Base-by-base conservation (phyloP, 495 filamentous ascomycete genomes). In the Cenococcum geophilum region DNA sequence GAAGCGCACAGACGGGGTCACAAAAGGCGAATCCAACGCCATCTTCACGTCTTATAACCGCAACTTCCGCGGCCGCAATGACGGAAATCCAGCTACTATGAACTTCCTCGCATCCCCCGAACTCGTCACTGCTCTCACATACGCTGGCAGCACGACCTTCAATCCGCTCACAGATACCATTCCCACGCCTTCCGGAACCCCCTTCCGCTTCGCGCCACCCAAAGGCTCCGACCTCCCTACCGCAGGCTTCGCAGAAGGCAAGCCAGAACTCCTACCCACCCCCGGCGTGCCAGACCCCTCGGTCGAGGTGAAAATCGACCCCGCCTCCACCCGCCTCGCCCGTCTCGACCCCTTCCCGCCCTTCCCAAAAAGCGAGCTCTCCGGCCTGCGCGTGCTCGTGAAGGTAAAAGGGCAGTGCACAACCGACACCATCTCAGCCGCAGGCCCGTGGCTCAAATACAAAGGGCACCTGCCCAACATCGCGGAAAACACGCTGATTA, bases 401-500 rank as follows among this genome's bases (percentile, higher is more conserved):
- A 97, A 96, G 77, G 87, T 97, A 52, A 87, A 89, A 60, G 93
- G 93, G 58, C 95, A 98, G 75, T 97, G 93, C 82, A 96, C 93
- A 37, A 98, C 93, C 36, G 93, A 98, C 75, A 96, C 93, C 61
- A 98, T 98, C 73, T 97, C 92, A 21, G 93, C 92, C 5, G 93
- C 93, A 2, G 93, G 93, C 5, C 92, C 92, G 3, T 98, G 93
- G 93, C 80, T 98, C 37, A 97, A 97, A 76, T 98, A 96, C 83
- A 97, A 97, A 80, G 93, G 93, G 63, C 93, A 98, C 73, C 83
- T 98, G 35, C 90, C 92, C 72, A 98, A 98, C 77, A 98, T 98
- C 77, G 87, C 84, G 62, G 89, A 84, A 64, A 98, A 98, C 81
- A 98, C 93, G 0, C 84, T 98, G 48, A 96, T 96, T 74, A 91